These are phyloP conservation scores for Cytospora mali DNA, from an alignment of 2,329 filamentous ascomycete genomes.

Conservation along the genomic window DNA sequence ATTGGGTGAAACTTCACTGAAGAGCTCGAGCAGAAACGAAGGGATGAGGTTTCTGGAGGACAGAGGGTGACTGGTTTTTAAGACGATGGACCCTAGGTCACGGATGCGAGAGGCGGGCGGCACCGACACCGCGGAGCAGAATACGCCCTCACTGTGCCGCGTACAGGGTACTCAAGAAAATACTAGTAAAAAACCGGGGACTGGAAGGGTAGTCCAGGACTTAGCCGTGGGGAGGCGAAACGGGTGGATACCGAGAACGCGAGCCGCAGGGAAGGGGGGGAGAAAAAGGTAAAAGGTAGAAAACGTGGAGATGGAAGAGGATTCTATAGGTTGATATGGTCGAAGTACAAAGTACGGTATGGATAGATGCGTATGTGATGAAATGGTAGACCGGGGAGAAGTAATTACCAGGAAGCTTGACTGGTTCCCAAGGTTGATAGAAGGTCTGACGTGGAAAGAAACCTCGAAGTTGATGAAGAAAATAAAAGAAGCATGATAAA, in stretches of 20 bases:
- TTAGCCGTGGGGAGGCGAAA: neutral
- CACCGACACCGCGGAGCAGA: neutral
- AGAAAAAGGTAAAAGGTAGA: too few species aligned
- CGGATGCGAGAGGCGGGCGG: neutral
- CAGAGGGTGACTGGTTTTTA: neutral
- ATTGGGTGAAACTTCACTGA: neutral
- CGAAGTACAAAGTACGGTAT: neutral
- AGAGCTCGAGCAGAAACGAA: neutral
- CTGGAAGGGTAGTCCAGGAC: neutral
- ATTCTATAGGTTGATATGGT: neutral
- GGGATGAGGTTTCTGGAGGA: neutral
- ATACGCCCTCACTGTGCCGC: neutral
- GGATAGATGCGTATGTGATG: neutral
- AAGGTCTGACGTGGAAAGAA: neutral
- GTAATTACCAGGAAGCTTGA: neutral
- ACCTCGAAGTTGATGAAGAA: neutral
- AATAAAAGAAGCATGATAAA: neutral
- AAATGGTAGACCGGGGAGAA: neutral
- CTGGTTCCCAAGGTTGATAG: neutral
- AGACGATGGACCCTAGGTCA: neutral
- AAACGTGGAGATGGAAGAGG: neutral
- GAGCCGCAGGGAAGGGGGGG: neutral
- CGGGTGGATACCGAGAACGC: neutral
- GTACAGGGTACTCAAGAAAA: neutral
- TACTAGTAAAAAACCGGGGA: constrained; percentile 1